Conservation (phyloP, 345 rosid genomes). For the Anastatica hierochuntica region DNA sequence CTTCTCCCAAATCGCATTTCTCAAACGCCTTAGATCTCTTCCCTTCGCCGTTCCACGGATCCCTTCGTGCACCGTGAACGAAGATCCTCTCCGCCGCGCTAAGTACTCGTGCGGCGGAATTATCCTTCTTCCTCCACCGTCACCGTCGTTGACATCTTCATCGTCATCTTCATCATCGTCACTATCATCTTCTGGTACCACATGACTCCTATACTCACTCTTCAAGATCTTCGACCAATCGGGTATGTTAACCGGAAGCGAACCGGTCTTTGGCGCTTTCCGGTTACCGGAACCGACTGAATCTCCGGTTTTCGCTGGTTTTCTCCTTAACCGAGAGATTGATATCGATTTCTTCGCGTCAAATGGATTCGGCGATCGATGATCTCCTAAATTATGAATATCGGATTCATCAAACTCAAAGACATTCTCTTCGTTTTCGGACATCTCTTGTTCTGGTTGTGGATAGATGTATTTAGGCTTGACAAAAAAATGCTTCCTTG, state of each 20-base stretch:
- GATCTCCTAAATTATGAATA: constrained; percentile 26
- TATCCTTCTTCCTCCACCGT: constrained; percentile 6
- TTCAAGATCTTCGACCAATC: constrained; percentile 77
- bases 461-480: constrained; percentile 41
- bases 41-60: constrained; percentile 53
- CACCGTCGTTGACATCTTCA: constrained; percentile 5
- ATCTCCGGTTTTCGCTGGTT: constrained; percentile 25
- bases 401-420: constrained; percentile 63
- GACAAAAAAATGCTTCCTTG: constrained; percentile 34
- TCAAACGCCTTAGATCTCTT: constrained; percentile 44
- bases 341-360: constrained; percentile 31
- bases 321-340: constrained; percentile 31
- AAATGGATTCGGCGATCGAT: constrained; percentile 13
- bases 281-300: too few species aligned
- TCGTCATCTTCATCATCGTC: constrained; percentile 20
- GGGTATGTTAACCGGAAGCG: constrained; percentile 62
- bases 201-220: constrained; percentile 30
- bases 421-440: constrained; percentile 13
- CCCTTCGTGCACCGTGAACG: constrained; percentile 45
- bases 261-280: constrained; percentile 25
- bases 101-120: constrained; percentile 55
- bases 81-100: constrained; percentile 47
- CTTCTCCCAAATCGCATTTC: constrained; percentile 58
- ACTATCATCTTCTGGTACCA: constrained; percentile 21
- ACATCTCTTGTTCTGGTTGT: constrained; percentile 19